Percentiles rank a stretch among this genome's conserved stretches.
These are phyloP conservation scores for Pseudopithomyces maydicus DNA, from an alignment of 2,329 filamentous ascomycete species.

Conservation along the genomic window DNA sequence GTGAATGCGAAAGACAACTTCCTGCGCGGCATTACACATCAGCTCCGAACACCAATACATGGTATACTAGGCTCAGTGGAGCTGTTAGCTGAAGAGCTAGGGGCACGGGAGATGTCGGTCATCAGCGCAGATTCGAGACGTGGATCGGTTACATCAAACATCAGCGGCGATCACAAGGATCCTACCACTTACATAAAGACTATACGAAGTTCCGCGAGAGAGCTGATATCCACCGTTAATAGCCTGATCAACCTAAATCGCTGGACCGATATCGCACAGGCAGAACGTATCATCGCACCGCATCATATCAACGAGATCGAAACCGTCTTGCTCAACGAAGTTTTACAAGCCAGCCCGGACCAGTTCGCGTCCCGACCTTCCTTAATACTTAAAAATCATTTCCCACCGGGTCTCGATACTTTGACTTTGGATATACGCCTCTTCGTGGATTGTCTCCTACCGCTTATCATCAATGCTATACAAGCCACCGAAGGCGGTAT, in stretches of 20 bases:
- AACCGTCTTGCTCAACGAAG: slow-evolving; percentile 38
- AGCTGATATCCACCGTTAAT: slow-evolving; percentile 53
- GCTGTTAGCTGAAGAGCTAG: slow-evolving; percentile 50
- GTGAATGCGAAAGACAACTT: slow-evolving; percentile 53
- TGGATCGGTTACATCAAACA: slow-evolving; percentile 14
- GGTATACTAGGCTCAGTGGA: slow-evolving; percentile 52
- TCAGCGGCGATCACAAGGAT: slow-evolving; percentile 22
- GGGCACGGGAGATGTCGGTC: slow-evolving; percentile 22
- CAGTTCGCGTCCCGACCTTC: slow-evolving; percentile 31
- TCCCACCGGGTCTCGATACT: slow-evolving; percentile 34
- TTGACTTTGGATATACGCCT: slow-evolving; percentile 46
- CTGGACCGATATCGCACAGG: slow-evolving; percentile 44
- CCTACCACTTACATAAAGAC: slow-evolving; percentile 38
- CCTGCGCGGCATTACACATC: slow-evolving; percentile 53
- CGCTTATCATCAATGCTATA: slow-evolving; percentile 50
- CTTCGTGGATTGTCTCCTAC: slow-evolving; percentile 50
- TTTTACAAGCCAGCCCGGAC: slow-evolving; percentile 33
- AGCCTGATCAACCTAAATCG: slow-evolving; percentile 51
- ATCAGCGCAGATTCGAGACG: slow-evolving; percentile 2
- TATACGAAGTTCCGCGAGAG: slow-evolving; percentile 48
- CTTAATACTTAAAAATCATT: slow-evolving; percentile 40
- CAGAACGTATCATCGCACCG: slow-evolving; percentile 25
- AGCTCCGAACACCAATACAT: slow-evolving; percentile 56
- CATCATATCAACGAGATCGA: slow-evolving; percentile 42
- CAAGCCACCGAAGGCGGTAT: slow-evolving; percentile 48